Evolutionary conservation across 805 yeast species (phyloP).

Genomic region (Dipodascopsis uninucleata): DNA sequence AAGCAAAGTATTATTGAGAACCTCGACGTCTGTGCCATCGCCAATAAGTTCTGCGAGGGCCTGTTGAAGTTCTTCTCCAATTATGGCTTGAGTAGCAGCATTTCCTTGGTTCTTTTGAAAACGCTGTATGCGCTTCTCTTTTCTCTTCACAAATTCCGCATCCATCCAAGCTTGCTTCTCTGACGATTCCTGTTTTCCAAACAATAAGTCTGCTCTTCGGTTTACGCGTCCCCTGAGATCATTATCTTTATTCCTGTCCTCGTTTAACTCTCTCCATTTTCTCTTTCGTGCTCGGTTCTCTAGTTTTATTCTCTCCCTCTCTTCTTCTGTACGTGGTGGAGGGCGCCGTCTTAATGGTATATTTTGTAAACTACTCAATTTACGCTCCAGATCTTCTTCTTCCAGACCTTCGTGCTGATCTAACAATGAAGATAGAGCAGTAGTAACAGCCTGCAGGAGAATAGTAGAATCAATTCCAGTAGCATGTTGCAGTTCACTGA

Average conservation of each 20-base stretch:
- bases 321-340: slow-evolving; percentile 33
- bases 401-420: slow-evolving; percentile 13
- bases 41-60: slow-evolving; percentile 30
- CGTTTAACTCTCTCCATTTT: slow-evolving; percentile 78
- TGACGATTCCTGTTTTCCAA: slow-evolving; percentile 56
- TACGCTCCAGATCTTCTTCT: slow-evolving; percentile 6
- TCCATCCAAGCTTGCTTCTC: slow-evolving; percentile 66
- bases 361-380: slow-evolving; percentile 1
- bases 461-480: slow-evolving; percentile 23
- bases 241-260: slow-evolving; percentile 74
- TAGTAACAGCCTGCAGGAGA: slow-evolving; percentile 23
- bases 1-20: slow-evolving; percentile 30
- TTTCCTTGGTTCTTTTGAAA: slow-evolving; percentile 20
- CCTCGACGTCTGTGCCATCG: slow-evolving; percentile 26
- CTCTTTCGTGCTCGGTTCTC: slow-evolving; percentile 77
- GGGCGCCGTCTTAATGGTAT: slow-evolving; percentile 1
- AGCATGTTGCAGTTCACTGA: slow-evolving; percentile 21
- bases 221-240: slow-evolving; percentile 76
- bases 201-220: slow-evolving; percentile 64
- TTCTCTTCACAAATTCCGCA: slow-evolving; percentile 63
- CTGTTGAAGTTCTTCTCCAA: slow-evolving; percentile 30
- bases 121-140: slow-evolving; percentile 54
- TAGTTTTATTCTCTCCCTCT: slow-evolving; percentile 54
- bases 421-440: slow-evolving; percentile 17
- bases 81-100: slow-evolving; percentile 19